Conservation (phyloP, 1,284 basidiomycete species). For the Trichosporon inkin region DNA sequence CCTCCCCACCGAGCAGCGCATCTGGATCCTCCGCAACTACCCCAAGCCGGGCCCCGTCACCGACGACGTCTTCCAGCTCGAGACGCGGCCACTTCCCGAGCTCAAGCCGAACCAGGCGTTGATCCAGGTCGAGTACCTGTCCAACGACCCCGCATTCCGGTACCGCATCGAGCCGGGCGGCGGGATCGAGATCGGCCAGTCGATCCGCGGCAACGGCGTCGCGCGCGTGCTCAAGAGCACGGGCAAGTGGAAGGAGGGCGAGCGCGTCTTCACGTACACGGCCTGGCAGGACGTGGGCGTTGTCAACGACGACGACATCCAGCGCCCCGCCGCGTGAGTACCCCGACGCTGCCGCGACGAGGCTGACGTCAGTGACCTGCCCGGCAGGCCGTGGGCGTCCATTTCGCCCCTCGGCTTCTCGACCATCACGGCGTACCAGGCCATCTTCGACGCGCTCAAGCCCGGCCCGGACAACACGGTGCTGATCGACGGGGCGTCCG, state of each 20-base stretch:
- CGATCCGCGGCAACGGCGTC: slow-evolving; percentile 5
- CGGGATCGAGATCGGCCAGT: neutral
- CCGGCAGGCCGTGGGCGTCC: slow-evolving; percentile 20
- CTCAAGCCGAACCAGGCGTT: slow-evolving; percentile 32
- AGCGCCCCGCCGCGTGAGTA: slow-evolving; percentile 10
- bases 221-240: slow-evolving; percentile 29
- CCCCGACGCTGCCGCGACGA: too few species aligned
- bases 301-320: slow-evolving; percentile 13
- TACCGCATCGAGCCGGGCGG: neutral
- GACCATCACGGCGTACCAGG: slow-evolving; percentile 41
- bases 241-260: slow-evolving; percentile 27
- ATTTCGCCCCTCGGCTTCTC: slow-evolving; percentile 33
- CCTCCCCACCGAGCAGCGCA: slow-evolving; percentile 14
- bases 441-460: slow-evolving; percentile 41
- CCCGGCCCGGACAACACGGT: slow-evolving; percentile 44
- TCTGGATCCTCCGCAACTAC: slow-evolving; percentile 28
- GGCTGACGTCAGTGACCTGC: slow-evolving; percentile 11
- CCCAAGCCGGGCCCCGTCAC: slow-evolving; percentile 17
- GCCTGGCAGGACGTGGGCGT: slow-evolving; percentile 40
- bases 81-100: slow-evolving; percentile 19
- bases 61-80: slow-evolving; percentile 22
- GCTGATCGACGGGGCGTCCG: slow-evolving; percentile 48
- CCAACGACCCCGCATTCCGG: slow-evolving; percentile 32
- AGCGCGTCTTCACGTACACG: slow-evolving; percentile 21
- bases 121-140: slow-evolving; percentile 28